Conservation (phyloP, 106 monocot species). For the Dioscorea zingiberensis region DNA sequence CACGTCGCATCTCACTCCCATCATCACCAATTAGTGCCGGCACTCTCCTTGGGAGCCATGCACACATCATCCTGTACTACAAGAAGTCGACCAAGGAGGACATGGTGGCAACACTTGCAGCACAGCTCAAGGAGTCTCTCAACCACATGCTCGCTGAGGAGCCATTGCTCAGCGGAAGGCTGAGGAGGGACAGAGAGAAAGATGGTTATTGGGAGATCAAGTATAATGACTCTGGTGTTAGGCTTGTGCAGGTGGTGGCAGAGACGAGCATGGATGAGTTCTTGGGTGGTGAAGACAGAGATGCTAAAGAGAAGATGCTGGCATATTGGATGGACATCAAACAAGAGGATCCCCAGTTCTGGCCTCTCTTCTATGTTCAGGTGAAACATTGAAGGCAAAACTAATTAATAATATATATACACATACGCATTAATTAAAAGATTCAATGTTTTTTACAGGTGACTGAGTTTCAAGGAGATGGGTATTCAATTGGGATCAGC, state of each 20-base stretch:
- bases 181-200: conserved; percentile 22
- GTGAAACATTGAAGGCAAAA: conserved; percentile 10
- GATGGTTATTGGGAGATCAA: conserved; percentile 53
- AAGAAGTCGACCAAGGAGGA: conserved; percentile 1
- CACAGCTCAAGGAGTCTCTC: conserved; percentile 64
- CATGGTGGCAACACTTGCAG: conserved; percentile 24
- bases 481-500: conserved; percentile 52
- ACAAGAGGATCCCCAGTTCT: conserved; percentile 33
- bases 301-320: conserved; percentile 32
- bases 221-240: conserved; percentile 54
- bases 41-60: conserved; percentile 30
- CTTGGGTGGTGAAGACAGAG: conserved; percentile 20
- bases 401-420: background rate
- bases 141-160: conserved; percentile 32
- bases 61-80: conserved; percentile 58
- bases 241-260: conserved; percentile 60
- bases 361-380: conserved; percentile 55
- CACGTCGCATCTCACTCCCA: conserved; percentile 15
- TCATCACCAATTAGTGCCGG: background rate
- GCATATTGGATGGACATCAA: conserved; percentile 52
- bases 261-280: conserved; percentile 49
- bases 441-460: conserved; percentile 21
- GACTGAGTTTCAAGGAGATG: conserved; percentile 44
- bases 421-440: background rate
- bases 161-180: conserved; percentile 56